These are phyloP conservation scores for barrel medic (Medicago truncatula) DNA, from an alignment of 306 rosid species.

Conservation along the genomic window DNA sequence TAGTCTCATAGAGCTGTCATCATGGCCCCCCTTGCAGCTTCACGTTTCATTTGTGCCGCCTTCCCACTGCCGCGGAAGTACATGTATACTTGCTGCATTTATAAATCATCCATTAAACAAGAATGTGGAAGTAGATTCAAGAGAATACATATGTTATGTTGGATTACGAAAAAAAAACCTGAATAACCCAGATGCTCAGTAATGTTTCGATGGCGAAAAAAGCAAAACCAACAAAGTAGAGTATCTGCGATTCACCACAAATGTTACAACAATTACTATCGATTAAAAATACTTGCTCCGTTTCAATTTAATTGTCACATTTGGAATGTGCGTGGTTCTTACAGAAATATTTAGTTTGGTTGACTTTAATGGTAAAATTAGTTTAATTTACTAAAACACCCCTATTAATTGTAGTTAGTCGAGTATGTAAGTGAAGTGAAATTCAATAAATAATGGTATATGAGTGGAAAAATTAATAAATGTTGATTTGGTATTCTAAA, in stretches of 20 bases:
- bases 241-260: slow-evolving; percentile 56
- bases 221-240: slow-evolving; percentile 82
- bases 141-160: not conserved
- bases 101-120: slow-evolving; percentile 31
- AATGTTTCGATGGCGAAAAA: slow-evolving; percentile 66
- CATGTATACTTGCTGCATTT: slow-evolving; percentile 89
- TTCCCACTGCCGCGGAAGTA: slow-evolving; percentile 95
- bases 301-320: too few relatives aligned
- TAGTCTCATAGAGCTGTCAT: slow-evolving; percentile 75
- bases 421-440: too few relatives aligned
- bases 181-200: slow-evolving; percentile 88
- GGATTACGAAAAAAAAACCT: slow-evolving; percentile 54
- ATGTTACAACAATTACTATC: slow-evolving; percentile 26
- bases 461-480: too few relatives aligned
- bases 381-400: too few relatives aligned
- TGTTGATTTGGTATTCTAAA: too few relatives aligned
- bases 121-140: slow-evolving; percentile 4
- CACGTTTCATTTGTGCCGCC: slow-evolving; percentile 71
- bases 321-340: too few relatives aligned
- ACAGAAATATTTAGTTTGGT: too few relatives aligned
- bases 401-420: too few relatives aligned
- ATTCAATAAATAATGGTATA: too few relatives aligned
- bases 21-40: slow-evolving; percentile 74
- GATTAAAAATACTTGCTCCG: not conserved
- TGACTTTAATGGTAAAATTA: too few relatives aligned